These are phyloP conservation scores for Aspergillus awamori DNA, from an alignment of 2,329 filamentous ascomycete species.

Conservation along the genomic window DNA sequence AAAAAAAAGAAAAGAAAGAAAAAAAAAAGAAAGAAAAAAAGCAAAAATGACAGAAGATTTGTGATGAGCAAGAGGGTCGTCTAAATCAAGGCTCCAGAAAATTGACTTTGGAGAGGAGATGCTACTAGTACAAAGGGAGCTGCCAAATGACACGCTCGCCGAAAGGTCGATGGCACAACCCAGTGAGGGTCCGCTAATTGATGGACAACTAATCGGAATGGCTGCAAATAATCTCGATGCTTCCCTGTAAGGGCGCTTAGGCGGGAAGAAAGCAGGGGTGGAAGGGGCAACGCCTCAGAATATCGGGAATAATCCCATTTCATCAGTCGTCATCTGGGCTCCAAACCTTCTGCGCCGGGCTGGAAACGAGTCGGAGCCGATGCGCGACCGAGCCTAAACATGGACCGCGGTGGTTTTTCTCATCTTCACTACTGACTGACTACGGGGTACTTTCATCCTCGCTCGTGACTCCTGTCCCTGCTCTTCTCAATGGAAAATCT, in stretches of 20 bases:
- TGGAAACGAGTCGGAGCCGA: slow-evolving; percentile 7
- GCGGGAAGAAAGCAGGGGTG: background rate
- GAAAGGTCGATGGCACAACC: slow-evolving; percentile 2
- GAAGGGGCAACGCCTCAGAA: background rate
- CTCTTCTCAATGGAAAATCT: background rate
- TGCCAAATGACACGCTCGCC: slow-evolving; percentile 6
- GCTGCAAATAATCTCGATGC: slow-evolving; percentile 1
- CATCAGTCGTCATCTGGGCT: background rate
- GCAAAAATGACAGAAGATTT: background rate
- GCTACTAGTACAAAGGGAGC: slow-evolving; percentile 5
- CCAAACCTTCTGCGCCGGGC: background rate
- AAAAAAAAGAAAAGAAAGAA: background rate
- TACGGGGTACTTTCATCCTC: no score
- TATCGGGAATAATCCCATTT: background rate
- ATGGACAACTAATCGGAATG: background rate
- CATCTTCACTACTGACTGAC: background rate
- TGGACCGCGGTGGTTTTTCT: background rate
- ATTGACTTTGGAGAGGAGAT: slow-evolving; percentile 1
- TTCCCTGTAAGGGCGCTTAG: background rate
- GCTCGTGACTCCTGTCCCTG: background rate
- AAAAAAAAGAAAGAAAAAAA: background rate
- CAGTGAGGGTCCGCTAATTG: background rate
- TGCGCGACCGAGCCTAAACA: slow-evolving; percentile 6
- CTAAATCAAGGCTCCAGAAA: background rate
- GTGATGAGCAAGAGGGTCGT: background rate